phyloP scores from a whole-genome alignment of 1,139 yeast genomes.

The Taphrina pruni region DNA sequence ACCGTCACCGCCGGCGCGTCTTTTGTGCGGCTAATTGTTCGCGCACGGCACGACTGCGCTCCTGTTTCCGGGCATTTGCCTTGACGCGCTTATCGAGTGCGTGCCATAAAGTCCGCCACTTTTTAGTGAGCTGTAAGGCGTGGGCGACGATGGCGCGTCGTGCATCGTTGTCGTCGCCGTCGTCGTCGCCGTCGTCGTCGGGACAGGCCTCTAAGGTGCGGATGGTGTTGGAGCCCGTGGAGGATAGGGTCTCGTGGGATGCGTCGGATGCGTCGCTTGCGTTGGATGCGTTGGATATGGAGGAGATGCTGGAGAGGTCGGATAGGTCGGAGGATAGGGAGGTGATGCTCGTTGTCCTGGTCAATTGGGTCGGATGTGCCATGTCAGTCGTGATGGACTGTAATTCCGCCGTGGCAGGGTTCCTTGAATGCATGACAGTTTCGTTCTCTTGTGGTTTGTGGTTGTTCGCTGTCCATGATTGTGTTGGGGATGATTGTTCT shows the following conservation, averaged over 20 bases:
- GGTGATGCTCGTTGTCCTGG: background rate
- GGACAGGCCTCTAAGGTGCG: background rate
- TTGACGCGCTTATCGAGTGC: constrained; percentile 17
- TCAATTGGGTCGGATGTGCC: background rate
- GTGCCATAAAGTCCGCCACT: constrained; percentile 9
- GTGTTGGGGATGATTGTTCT: background rate
- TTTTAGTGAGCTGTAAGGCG: constrained; percentile 10
- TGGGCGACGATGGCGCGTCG: constrained; percentile 8
- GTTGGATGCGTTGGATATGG: background rate
- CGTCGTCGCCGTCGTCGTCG: constrained; percentile 2
- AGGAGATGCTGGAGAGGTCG: constrained; percentile 24
- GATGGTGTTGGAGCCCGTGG: constrained; percentile 24
- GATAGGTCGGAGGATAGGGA: constrained; percentile 28
- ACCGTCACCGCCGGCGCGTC: constrained; percentile 10
- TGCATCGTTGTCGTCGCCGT: background rate
- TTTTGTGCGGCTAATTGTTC: constrained; percentile 1
- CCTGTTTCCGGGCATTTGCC: constrained; percentile 21
- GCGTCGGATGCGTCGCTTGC: background rate
- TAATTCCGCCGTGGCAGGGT: constrained; percentile 13
- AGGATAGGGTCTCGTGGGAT: constrained; percentile 1
- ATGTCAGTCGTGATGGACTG: background rate
- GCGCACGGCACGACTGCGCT: constrained; percentile 14
- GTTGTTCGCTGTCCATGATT: background rate
- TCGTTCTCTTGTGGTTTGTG: background rate
- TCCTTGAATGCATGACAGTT: too few species aligned